These are phyloP conservation scores for Mycosphaerella sp. DNA, from an alignment of 2,329 filamentous ascomycete genomes.

Conservation along the genomic window DNA sequence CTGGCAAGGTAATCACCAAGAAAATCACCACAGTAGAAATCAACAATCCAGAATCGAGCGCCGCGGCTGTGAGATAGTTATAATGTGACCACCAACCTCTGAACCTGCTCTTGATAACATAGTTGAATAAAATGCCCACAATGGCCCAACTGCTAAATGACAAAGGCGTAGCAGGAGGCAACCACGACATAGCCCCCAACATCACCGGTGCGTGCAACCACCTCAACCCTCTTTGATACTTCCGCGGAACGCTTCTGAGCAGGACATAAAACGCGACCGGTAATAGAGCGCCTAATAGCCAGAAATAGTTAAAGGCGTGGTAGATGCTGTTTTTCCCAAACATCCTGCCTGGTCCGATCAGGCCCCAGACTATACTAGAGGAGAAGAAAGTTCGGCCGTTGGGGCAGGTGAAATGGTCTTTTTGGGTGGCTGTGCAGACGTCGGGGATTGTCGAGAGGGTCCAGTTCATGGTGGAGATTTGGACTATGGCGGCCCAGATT, in stretches of 20 bases:
- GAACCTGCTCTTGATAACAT: constrained; percentile 61
- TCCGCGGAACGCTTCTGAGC: constrained; percentile 15
- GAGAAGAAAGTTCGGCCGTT: constrained; percentile 87
- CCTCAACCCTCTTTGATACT: constrained; percentile 6
- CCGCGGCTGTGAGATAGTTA: constrained; percentile 80
- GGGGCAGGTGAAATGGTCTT: constrained; percentile 83
- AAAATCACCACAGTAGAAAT: constrained; percentile 79
- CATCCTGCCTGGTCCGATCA: constrained; percentile 73
- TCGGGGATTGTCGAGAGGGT: constrained; percentile 73
- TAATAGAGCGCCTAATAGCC: constrained; percentile 67
- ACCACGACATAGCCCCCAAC: constrained; percentile 78
- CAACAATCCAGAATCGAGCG: constrained; percentile 74
- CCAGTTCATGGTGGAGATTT: constrained; percentile 83
- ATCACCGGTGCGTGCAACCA: constrained; percentile 54
- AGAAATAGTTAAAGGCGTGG: constrained; percentile 71
- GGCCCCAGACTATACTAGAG: constrained; percentile 82
- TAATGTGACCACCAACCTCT: constrained; percentile 84
- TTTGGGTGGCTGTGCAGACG: constrained; percentile 71
- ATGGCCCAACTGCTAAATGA: constrained; percentile 86
- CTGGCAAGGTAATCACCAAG: constrained; percentile 79
- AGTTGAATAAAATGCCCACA: constrained; percentile 80
- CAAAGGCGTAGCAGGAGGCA: constrained; percentile 71
- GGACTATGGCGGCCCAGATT: constrained; percentile 68
- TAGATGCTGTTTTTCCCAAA: constrained; percentile 73
- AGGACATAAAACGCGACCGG: constrained; percentile 71